Conservation (phyloP, 176 grass and related monocot genomes). For the Lolium multiflorum region DNA sequence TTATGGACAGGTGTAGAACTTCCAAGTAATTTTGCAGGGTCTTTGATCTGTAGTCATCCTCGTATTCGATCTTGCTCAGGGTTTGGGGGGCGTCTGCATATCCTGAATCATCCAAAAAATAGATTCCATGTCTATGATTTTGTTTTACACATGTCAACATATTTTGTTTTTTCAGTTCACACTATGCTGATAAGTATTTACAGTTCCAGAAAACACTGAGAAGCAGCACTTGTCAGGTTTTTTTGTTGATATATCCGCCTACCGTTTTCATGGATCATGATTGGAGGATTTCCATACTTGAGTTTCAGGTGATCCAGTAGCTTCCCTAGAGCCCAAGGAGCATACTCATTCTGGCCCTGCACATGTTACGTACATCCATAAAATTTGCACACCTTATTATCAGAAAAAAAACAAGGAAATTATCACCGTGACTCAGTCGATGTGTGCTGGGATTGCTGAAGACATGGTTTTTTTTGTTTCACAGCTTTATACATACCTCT, state of each 20-base stretch:
- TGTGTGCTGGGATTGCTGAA: too few species aligned
- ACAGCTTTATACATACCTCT: too few species aligned
- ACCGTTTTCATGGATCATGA: slow-evolving; percentile 85
- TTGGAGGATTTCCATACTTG: slow-evolving; percentile 64
- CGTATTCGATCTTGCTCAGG: slow-evolving; percentile 1
- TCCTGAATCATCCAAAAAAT: slow-evolving; percentile 14
- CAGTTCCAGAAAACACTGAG: too few species aligned
- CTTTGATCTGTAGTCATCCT: slow-evolving; percentile 30
- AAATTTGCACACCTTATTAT: too few species aligned
- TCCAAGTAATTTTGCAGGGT: slow-evolving; percentile 35
- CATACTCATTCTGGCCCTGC: slow-evolving; percentile 5
- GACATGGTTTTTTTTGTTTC: too few species aligned
- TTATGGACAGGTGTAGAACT: slow-evolving; percentile 32
- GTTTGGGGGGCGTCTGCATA: not conserved
- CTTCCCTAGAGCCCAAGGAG: slow-evolving; percentile 69
- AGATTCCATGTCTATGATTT: too few species aligned
- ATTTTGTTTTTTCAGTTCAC: too few species aligned
- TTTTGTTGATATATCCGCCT: not conserved
- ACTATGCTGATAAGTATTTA: too few species aligned
- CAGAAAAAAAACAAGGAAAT: not conserved
- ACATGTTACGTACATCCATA: not conserved
- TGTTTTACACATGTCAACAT: too few species aligned
- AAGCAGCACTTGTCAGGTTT: too few species aligned
- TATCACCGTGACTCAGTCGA: not conserved
- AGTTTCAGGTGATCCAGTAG: slow-evolving; percentile 68